Percentiles rank a stretch among this genome's conserved stretches.
phyloP scores from a whole-genome alignment of 352 stramenopile genomes.

The Peronospora farinosa region DNA sequence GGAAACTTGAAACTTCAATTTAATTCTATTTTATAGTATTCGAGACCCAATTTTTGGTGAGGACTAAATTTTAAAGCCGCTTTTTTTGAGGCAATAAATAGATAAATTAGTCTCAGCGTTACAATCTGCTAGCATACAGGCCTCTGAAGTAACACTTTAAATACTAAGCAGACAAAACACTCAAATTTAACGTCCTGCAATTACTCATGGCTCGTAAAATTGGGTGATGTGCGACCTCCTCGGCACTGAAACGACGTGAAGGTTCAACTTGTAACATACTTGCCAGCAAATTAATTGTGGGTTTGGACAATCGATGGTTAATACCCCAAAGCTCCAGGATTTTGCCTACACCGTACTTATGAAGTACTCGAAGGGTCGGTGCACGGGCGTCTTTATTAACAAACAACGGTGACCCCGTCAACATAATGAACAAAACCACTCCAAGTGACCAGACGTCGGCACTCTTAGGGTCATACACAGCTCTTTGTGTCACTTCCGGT shows the following conservation, averaged over 20 bases:
- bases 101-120: too few relatives aligned
- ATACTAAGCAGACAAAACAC: conserved; percentile 12
- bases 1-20: too few relatives aligned
- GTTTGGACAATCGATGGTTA: conserved; percentile 26
- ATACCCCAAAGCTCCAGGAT: conserved; percentile 56
- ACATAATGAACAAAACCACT: conserved; percentile 64
- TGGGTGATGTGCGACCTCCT: conserved; percentile 29
- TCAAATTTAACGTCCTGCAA: neutral
- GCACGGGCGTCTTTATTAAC: conserved; percentile 31
- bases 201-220: conserved; percentile 7
- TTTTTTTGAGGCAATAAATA: too few relatives aligned
- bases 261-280: conserved; percentile 48
- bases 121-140: too few relatives aligned
- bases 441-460: conserved; percentile 71
- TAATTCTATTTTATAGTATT: too few relatives aligned
- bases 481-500: conserved; percentile 37
- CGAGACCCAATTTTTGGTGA: too few relatives aligned
- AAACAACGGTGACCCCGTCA: conserved; percentile 50
- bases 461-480: conserved; percentile 37
- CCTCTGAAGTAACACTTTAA: conserved; percentile 8
- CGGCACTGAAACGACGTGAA: conserved; percentile 26
- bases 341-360: conserved; percentile 44
- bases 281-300: conserved; percentile 36
- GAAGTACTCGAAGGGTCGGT: conserved; percentile 41
- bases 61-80: too few relatives aligned